phyloP scores from a whole-genome alignment of 225 moss, liverwort and hornwort genomes.

The Asterella californica region DNA sequence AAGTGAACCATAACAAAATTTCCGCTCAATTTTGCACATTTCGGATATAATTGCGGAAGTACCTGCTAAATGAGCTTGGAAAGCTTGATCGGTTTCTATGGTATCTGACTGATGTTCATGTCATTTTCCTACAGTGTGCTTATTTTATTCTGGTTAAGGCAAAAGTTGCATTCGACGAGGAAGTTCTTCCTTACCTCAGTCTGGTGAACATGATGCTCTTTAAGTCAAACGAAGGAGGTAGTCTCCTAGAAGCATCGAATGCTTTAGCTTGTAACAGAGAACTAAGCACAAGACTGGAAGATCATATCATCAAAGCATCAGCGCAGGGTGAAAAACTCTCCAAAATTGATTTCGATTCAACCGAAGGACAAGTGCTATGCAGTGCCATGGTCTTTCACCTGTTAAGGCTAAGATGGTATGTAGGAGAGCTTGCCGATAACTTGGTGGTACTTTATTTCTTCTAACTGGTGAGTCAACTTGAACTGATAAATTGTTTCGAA shows the following conservation, averaged over 20 bases:
- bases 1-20: background rate
- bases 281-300: slow-evolving; percentile 51
- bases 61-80: background rate
- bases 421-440: background rate
- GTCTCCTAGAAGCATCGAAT: slow-evolving; percentile 49
- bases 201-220: slow-evolving; percentile 60
- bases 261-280: slow-evolving; percentile 38
- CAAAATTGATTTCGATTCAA: slow-evolving; percentile 35
- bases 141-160: slow-evolving; percentile 42
- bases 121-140: slow-evolving; percentile 43
- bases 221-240: slow-evolving; percentile 39
- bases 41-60: background rate
- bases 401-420: slow-evolving; percentile 73
- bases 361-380: slow-evolving; percentile 46
- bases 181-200: slow-evolving; percentile 45
- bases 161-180: slow-evolving; percentile 22
- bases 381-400: slow-evolving; percentile 56
- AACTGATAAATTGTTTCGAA: background rate
- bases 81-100: background rate
- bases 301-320: slow-evolving; percentile 52
- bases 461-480: background rate
- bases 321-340: slow-evolving; percentile 40
- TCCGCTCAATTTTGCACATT: background rate
- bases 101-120: background rate
- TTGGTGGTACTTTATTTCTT: background rate